A percentile compares a stretch with the other conserved stretches of the same genome.
Evolutionary conservation across 1,139 yeast species (phyloP).

Genomic region (Trichomonascaceae sp.): DNA sequence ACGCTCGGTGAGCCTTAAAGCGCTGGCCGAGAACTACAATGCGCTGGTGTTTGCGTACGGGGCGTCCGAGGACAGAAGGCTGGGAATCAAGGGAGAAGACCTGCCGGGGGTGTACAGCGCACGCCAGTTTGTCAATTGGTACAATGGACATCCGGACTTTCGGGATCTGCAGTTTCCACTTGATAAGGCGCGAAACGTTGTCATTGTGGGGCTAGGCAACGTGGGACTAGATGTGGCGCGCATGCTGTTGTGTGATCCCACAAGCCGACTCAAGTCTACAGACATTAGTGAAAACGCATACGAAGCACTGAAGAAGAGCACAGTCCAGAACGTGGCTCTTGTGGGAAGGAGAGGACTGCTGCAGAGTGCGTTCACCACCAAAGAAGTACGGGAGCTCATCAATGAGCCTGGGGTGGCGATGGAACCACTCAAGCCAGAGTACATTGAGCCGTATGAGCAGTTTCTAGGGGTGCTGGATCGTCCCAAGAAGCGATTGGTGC

Average conservation of each 20-base stretch:
- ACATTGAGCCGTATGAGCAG: slow-evolving; percentile 32
- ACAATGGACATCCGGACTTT: slow-evolving; percentile 73
- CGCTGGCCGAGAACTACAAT: slow-evolving; percentile 46
- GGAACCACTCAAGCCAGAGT: slow-evolving; percentile 35
- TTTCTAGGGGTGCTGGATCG: slow-evolving; percentile 38
- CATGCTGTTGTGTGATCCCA: slow-evolving; percentile 46
- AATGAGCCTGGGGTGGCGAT: slow-evolving; percentile 50
- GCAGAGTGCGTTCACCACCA: slow-evolving; percentile 80
- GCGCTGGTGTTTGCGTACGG: slow-evolving; percentile 77
- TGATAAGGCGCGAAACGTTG: slow-evolving; percentile 48
- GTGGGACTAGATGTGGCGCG: slow-evolving; percentile 94
- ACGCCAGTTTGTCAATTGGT: slow-evolving; percentile 88
- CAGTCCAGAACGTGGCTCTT: slow-evolving; percentile 50
- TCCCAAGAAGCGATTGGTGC: slow-evolving; percentile 54
- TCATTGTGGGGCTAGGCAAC: slow-evolving; percentile 91
- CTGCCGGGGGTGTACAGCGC: slow-evolving; percentile 64
- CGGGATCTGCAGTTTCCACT: slow-evolving; percentile 38
- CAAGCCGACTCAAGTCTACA: slow-evolving; percentile 37
- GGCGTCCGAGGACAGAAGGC: slow-evolving; percentile 47
- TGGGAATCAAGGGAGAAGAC: slow-evolving; percentile 49
- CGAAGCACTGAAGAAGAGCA: slow-evolving; percentile 35
- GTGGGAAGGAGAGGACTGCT: slow-evolving; percentile 75
- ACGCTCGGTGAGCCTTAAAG: slow-evolving; percentile 36
- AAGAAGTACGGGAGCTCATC: slow-evolving; percentile 77
- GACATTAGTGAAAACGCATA: slow-evolving; percentile 63